Base-by-base conservation (phyloP, 108 stramenopile species). In the Poteriospumella lacustris region DNA sequence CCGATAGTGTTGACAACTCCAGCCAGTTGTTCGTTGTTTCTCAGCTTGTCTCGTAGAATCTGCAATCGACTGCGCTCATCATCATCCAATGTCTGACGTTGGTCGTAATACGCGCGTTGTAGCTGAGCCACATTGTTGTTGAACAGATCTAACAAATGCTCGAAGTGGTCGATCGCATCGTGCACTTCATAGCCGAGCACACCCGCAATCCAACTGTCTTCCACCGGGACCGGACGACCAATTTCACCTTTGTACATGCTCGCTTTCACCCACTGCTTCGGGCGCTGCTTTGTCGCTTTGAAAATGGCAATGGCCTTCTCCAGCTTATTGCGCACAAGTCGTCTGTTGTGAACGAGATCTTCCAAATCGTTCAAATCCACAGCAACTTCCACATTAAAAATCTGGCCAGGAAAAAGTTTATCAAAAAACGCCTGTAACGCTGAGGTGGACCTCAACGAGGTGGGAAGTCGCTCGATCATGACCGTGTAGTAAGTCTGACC, bases 391-490 rank as follows among this genome's bases (percentile, higher is more conserved):
- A 68, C 78, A n/a, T 26, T 38, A 41, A 39, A 39, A 29, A 78
- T 58, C 1, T 78, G 58, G 15, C 68, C 78, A 1, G 92, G 92
- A 82, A 93, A 95, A 26, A 95, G 78, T 19, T 85, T 67, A 36
- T 92, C 86, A 77, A 95, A 95, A 77, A 93, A 95, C 62, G 90
- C 91, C 72, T 80, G 84, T 40, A 95, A 77, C 0, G 90, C 91
- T 44, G 83, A 79, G 58, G 92, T 91, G 76, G 89, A 89, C 73
- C 91, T 87, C 1, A 93, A 82, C 72, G 91, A 90, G 68, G 86
- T 76, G 1, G 94, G 94, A 43, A 95, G 89, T 58, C 90, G 82
- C 80, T 95, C 94, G 39, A 95, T 82, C 77, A 89, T 88, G n/a
- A 95, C 62, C 12, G 90, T 88, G 68, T 91, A 93, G 68, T 88